Conservation (phyloP, 345 rosid species). For the Rhizophora mangle region DNA sequence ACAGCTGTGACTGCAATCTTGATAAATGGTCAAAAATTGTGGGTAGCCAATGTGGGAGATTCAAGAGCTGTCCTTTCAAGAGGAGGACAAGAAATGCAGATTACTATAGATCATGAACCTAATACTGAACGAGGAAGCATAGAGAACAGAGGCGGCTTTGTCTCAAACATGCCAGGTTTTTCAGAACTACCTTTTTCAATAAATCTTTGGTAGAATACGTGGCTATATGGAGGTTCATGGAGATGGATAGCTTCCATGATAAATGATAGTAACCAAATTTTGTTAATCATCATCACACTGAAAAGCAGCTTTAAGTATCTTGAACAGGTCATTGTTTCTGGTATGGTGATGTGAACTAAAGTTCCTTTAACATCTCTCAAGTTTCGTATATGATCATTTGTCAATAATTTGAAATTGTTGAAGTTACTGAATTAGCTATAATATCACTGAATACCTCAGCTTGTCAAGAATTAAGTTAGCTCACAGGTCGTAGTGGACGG, state of each 20-base stretch:
- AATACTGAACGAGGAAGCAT: conserved; percentile 58
- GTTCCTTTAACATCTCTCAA: too few species aligned
- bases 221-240: neutral
- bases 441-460: too few species aligned
- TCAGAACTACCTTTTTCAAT: neutral
- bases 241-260: neutral
- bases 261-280: neutral
- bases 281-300: too few species aligned
- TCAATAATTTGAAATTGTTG: too few species aligned
- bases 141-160: conserved; percentile 73
- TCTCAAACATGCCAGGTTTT: conserved; percentile 72
- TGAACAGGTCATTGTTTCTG: too few species aligned
- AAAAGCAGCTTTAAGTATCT: too few species aligned
- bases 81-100: conserved; percentile 49
- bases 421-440: too few species aligned
- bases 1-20: conserved; percentile 76
- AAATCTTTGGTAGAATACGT: too few species aligned
- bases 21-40: conserved; percentile 47
- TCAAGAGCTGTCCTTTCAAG: conserved; percentile 64
- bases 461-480: too few species aligned
- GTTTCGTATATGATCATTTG: too few species aligned
- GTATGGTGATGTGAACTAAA: too few species aligned
- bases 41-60: conserved; percentile 70
- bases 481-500: too few species aligned
- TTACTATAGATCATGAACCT: conserved; percentile 70